phyloP scores from a whole-genome alignment of 768 basidiomycete species.

The Boletellus ananas region DNA sequence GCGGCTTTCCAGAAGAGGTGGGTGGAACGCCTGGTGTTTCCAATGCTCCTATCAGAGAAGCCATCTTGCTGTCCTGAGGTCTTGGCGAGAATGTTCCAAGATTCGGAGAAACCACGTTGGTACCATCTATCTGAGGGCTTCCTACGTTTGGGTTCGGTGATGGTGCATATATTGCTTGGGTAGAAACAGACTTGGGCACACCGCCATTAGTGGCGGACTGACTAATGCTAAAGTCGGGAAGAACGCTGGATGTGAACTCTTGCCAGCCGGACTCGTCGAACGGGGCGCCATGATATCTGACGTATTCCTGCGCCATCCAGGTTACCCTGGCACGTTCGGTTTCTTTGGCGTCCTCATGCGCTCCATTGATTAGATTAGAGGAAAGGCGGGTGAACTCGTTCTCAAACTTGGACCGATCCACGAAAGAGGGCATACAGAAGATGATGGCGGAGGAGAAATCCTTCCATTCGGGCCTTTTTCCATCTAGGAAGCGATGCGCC shows the following conservation, averaged over 20 bases:
- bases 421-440: slow-evolving; percentile 55
- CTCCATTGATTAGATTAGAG: slow-evolving; percentile 59
- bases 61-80: slow-evolving; percentile 41
- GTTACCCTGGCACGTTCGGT: slow-evolving; percentile 44
- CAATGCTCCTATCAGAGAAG: slow-evolving; percentile 47
- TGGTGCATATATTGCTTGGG: slow-evolving; percentile 49
- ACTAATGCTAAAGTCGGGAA: slow-evolving; percentile 39
- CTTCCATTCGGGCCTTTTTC: slow-evolving; percentile 45
- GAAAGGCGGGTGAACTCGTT: slow-evolving; percentile 66
- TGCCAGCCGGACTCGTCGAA: slow-evolving; percentile 54
- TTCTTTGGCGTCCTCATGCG: slow-evolving; percentile 36
- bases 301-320: slow-evolving; percentile 67
- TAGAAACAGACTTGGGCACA: slow-evolving; percentile 46
- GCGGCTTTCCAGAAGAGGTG: slow-evolving; percentile 25
- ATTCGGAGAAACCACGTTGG: slow-evolving; percentile 37
- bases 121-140: slow-evolving; percentile 16
- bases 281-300: slow-evolving; percentile 53
- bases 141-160: slow-evolving; percentile 41
- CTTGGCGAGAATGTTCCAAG: slow-evolving; percentile 51
- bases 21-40: slow-evolving; percentile 14
- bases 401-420: slow-evolving; percentile 58
- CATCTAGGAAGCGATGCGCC: slow-evolving; percentile 16
- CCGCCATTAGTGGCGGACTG: slow-evolving; percentile 24
- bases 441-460: slow-evolving; percentile 61
- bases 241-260: slow-evolving; percentile 48